Evolutionary conservation across 345 rosid genomes (phyloP).

Genomic region (Eucalyptus tenuipes): DNA sequence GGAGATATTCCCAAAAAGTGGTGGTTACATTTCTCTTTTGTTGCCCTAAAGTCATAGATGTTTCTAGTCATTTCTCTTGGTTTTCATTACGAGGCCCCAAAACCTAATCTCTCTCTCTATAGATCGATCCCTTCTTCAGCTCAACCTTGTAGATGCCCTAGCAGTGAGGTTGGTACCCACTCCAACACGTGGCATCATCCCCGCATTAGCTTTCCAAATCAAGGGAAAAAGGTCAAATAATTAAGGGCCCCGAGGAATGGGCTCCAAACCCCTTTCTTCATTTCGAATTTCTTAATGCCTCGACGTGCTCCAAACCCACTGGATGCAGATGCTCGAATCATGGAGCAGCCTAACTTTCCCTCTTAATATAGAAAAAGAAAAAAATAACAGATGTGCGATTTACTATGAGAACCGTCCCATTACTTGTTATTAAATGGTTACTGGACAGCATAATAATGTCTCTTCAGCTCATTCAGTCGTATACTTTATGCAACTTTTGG

Average conservation of each 20-base stretch:
- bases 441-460: background rate
- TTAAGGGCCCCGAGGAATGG: background rate
- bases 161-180: background rate
- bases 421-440: background rate
- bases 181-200: background rate
- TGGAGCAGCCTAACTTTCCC: background rate
- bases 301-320: background rate
- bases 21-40: background rate
- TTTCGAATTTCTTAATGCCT: background rate
- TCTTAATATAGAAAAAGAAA: background rate
- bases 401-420: background rate
- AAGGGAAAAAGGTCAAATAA: background rate
- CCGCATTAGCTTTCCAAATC: background rate
- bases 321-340: slow-evolving; percentile 15
- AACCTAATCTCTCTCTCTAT: background rate
- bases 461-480: background rate
- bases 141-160: background rate
- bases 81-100: background rate
- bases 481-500: background rate
- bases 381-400: background rate
- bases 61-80: background rate
- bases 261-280: background rate
- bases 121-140: background rate
- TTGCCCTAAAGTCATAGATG: background rate
- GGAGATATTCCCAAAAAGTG: background rate